phyloP scores from a whole-genome alignment of 768 basidiomycete species.

The Serendipita vermifera region DNA sequence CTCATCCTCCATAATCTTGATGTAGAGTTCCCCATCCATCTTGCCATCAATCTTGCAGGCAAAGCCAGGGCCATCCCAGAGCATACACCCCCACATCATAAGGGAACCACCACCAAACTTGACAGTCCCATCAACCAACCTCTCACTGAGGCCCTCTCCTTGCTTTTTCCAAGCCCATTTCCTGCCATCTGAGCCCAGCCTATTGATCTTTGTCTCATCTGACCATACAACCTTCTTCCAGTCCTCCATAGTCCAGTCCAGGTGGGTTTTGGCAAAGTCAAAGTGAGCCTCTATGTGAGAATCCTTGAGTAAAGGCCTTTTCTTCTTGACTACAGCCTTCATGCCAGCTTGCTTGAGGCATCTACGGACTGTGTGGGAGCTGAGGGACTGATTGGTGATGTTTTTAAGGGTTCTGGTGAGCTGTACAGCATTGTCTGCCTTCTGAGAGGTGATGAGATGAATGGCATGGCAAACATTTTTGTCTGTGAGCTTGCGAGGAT shows the following conservation, averaged over 20 bases:
- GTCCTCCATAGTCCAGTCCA: too few relatives aligned
- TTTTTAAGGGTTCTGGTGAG: background rate
- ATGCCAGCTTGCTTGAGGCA: too few relatives aligned
- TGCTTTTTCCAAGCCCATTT: conserved; percentile 24
- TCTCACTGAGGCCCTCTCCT: conserved; percentile 19
- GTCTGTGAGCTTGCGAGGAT: background rate
- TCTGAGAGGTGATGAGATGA: background rate
- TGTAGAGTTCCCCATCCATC: conserved; percentile 21
- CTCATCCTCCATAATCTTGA: conserved; percentile 20
- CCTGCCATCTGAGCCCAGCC: conserved; percentile 25
- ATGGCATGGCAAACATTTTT: background rate
- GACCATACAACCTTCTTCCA: conserved; percentile 23
- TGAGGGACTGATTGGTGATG: background rate
- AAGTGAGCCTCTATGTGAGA: too few relatives aligned
- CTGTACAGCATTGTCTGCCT: background rate
- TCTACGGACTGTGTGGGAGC: too few relatives aligned
- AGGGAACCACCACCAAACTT: conserved; percentile 28
- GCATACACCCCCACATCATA: conserved; percentile 29
- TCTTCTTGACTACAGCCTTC: too few relatives aligned
- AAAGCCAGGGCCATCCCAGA: conserved; percentile 19
- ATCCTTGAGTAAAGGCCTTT: too few relatives aligned
- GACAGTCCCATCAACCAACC: conserved; percentile 21
- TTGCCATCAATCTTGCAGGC: conserved; percentile 25
- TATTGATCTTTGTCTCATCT: conserved; percentile 26
- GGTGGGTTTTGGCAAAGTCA: too few relatives aligned